phyloP scores from a whole-genome alignment of 176 grass and related monocot species.

The Zea luxurians region DNA sequence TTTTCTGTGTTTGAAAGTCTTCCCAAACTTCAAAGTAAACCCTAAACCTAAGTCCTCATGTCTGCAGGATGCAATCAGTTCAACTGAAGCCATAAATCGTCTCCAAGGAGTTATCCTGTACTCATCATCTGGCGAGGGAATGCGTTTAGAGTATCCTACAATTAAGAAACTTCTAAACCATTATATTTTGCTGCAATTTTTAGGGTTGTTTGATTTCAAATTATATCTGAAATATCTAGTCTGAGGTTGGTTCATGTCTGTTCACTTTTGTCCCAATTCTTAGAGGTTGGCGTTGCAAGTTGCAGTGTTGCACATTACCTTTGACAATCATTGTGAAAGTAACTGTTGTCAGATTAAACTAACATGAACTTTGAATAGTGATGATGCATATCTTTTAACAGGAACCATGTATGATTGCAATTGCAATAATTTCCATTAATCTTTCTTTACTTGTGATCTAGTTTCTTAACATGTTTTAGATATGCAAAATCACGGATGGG shows the following conservation, averaged over 20 bases:
- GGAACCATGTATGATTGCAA: neutral
- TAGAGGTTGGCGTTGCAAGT: neutral
- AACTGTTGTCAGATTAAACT: neutral
- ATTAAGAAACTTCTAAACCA: slow-evolving; percentile 9
- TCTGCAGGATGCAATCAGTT: slow-evolving; percentile 67
- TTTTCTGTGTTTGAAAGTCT: neutral
- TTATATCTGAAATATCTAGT: neutral
- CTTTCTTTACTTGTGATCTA: neutral
- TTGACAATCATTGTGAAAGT: neutral
- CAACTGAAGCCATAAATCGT: slow-evolving; percentile 75
- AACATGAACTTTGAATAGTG: neutral
- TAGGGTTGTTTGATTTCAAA: slow-evolving; percentile 5
- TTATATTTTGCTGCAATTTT: slow-evolving; percentile 26
- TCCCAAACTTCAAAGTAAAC: neutral
- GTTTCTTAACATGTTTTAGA: slow-evolving; percentile 57
- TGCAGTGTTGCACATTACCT: neutral
- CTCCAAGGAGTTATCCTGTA: slow-evolving; percentile 78
- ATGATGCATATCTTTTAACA: slow-evolving; percentile 2
- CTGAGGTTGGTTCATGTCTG: slow-evolving; percentile 10
- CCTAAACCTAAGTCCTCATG: slow-evolving; percentile 28
- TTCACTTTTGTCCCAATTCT: neutral
- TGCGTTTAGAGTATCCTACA: slow-evolving; percentile 95
- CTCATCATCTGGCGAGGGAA: slow-evolving; percentile 73
- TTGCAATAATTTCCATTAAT: neutral
- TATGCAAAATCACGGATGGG: slow-evolving; percentile 99